Evolutionary conservation across 345 rosid species (phyloP).

Genomic region (Sisymbrium altissimum): DNA sequence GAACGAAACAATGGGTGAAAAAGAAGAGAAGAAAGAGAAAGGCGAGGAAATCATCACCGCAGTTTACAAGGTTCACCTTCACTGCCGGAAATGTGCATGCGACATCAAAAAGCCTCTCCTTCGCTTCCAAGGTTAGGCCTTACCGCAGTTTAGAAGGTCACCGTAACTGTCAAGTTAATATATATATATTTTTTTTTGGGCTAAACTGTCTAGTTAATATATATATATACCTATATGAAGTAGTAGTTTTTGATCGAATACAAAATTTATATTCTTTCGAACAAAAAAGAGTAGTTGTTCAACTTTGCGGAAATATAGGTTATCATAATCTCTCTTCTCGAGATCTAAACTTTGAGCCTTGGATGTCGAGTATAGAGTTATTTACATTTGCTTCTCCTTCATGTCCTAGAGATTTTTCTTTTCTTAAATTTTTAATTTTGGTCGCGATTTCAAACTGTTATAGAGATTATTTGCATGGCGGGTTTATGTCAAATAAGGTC

Average conservation of each 20-base stretch:
- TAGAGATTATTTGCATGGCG: background rate
- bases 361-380: background rate
- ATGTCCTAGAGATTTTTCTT: background rate
- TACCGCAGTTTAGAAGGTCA: background rate
- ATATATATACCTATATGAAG: no score
- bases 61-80: conserved; percentile 73
- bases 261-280: no score
- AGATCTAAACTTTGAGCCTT: background rate
- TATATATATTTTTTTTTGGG: no score
- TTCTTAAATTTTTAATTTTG: background rate
- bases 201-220: no score
- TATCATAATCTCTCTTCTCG: background rate
- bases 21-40: conserved; percentile 40
- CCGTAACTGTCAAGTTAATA: no score
- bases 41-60: conserved; percentile 49
- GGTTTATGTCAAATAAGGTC: background rate
- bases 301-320: no score
- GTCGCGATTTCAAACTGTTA: background rate
- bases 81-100: conserved; percentile 66
- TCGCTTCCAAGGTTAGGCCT: conserved; percentile 30
- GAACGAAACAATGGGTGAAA: conserved; percentile 32
- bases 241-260: no score
- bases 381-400: background rate
- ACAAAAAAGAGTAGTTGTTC: no score
- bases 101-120: conserved; percentile 68